Evolutionary conservation across 139 green algal genomes (phyloP).

Genomic region (Astrephomene gubernaculifera): DNA sequence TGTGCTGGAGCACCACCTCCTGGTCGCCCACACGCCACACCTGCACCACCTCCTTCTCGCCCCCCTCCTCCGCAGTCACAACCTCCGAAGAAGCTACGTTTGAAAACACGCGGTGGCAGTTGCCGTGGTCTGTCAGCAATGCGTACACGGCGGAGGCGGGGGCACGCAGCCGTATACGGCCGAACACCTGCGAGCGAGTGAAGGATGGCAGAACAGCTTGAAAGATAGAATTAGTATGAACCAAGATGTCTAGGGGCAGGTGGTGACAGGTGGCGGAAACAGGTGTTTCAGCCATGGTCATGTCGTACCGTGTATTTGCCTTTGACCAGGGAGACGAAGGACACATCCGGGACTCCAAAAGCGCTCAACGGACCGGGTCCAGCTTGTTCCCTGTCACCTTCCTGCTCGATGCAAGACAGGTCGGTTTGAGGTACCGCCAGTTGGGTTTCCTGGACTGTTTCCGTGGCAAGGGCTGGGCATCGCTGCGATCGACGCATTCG

Average conservation of each 20-base stretch:
- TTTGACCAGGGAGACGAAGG: conserved; percentile 12
- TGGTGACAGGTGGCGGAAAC: too few relatives aligned
- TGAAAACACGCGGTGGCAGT: conserved; percentile 52
- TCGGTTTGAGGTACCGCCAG: neutral
- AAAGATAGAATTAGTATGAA: too few relatives aligned
- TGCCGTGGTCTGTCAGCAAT: conserved; percentile 32
- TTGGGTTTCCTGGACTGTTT: neutral
- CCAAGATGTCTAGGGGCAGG: too few relatives aligned
- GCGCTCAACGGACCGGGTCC: neutral
- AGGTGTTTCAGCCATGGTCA: too few relatives aligned
- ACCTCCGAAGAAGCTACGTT: conserved; percentile 51
- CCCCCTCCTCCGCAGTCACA: neutral
- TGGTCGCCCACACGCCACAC: neutral
- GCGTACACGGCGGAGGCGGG: neutral
- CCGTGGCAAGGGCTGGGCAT: neutral
- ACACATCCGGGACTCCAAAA: neutral
- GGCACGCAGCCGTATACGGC: neutral
- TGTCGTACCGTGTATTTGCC: conserved; percentile 26
- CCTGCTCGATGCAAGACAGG: neutral
- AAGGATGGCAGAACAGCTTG: too few relatives aligned
- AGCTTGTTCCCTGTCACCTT: neutral
- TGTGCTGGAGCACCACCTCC: neutral
- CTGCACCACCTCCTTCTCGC: conserved; percentile 52
- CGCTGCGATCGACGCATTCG: too few relatives aligned
- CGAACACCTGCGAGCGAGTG: neutral